These are phyloP conservation scores for Hemileccinum rubropunctum DNA, from an alignment of 768 basidiomycete genomes.

Conservation along the genomic window DNA sequence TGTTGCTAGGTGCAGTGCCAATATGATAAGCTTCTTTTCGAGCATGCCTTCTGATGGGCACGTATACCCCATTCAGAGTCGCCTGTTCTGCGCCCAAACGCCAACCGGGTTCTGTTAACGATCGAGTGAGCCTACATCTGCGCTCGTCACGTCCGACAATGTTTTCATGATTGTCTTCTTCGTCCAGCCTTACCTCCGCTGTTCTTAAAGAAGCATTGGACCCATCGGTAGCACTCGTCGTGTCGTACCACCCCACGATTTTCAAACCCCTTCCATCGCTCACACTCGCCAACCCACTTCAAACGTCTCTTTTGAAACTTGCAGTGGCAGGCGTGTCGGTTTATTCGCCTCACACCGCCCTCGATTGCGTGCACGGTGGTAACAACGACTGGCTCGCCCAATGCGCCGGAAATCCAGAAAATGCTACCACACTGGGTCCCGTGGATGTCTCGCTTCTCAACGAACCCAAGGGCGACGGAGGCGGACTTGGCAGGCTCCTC, in stretches of 20 bases:
- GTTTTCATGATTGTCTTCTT: slow-evolving; percentile 20
- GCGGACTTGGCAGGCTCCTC: slow-evolving; percentile 70
- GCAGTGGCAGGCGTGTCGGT: slow-evolving; percentile 82
- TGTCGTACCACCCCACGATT: slow-evolving; percentile 85
- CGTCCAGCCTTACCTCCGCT: slow-evolving; percentile 63
- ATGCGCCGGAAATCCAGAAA: slow-evolving; percentile 41
- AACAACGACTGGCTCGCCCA: slow-evolving; percentile 88
- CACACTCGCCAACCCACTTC: slow-evolving; percentile 75
- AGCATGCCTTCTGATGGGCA: slow-evolving; percentile 2
- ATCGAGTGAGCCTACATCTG: slow-evolving; percentile 52
- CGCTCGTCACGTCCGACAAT: slow-evolving; percentile 3
- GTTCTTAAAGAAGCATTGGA: slow-evolving; percentile 69
- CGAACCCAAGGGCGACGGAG: slow-evolving; percentile 44
- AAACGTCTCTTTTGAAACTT: slow-evolving; percentile 75
- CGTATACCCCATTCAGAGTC: slow-evolving; percentile 42
- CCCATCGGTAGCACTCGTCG: slow-evolving; percentile 59
- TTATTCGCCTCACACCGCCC: slow-evolving; percentile 84
- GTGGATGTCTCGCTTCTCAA: slow-evolving; percentile 34
- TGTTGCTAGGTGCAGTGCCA: slow-evolving; percentile 58
- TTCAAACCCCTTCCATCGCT: slow-evolving; percentile 74
- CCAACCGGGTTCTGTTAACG: slow-evolving; percentile 58
- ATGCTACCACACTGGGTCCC: slow-evolving; percentile 28
- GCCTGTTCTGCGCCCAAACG: slow-evolving; percentile 44
- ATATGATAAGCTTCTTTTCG: slow-evolving; percentile 1
- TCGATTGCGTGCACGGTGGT: slow-evolving; percentile 82